These are phyloP conservation scores for Nyssa sinensis DNA, from an alignment of 148 eudicot species.

Conservation along the genomic window DNA sequence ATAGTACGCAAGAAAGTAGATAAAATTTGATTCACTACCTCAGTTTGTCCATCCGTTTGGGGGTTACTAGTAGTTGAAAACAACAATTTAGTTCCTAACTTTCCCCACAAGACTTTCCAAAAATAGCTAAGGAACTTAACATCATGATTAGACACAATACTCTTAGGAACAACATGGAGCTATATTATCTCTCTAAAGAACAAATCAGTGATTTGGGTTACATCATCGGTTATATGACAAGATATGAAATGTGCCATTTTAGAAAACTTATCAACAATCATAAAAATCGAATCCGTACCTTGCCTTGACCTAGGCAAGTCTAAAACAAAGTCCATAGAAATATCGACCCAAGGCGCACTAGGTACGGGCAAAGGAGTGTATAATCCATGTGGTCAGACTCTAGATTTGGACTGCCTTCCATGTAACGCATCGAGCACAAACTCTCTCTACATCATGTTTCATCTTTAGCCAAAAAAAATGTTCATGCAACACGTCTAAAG, in stretches of 20 bases:
- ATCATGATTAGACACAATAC: background rate
- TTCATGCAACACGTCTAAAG: no score
- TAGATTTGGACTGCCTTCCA: background rate
- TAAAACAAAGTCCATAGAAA: constrained; percentile 1
- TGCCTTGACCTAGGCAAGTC: background rate
- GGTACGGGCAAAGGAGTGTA: no score
- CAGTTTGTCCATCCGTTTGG: no score
- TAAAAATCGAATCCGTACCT: background rate
- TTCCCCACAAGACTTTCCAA: constrained; percentile 10
- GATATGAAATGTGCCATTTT: no score
- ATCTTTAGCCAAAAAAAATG: constrained; percentile 16
- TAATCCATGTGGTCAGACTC: no score
- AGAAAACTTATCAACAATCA: no score
- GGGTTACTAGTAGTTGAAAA: constrained; percentile 10
- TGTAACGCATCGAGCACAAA: background rate
- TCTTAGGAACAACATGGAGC: background rate
- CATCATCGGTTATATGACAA: constrained; percentile 11
- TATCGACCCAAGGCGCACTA: constrained; percentile 1
- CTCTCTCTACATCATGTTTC: background rate
- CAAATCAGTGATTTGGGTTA: background rate
- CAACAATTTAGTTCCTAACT: constrained; percentile 8
- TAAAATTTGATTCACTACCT: no score
- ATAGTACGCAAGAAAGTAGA: no score
- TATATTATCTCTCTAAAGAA: background rate
- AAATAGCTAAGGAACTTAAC: constrained; percentile 11